Evolutionary conservation across 345 rosid species (phyloP), one percentile per base, ranked within the genome.

Genomic region (Citrus inodora): DNA sequence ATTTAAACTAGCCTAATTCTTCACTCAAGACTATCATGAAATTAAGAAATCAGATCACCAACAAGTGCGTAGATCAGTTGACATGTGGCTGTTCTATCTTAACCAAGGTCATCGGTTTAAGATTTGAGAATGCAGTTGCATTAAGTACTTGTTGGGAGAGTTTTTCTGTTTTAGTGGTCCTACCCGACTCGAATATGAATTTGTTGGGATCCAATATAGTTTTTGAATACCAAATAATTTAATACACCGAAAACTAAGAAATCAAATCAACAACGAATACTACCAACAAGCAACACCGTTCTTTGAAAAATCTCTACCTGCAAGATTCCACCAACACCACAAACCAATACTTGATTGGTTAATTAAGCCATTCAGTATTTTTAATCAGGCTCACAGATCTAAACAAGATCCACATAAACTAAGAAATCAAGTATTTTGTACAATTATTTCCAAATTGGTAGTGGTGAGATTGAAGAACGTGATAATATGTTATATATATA

Each of bases 121-220:
- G 7, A 5, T 5, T 35, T 35, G 1, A 35, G 37, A 35, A 35
- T 35, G 37, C 37, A 6, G 7, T 1, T 35, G 37, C 7, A 1
- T 35, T 35, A 35, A 35, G 6, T 35, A 5, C 37, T 6, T 35
- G 1, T 35, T 5, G 7, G 7, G 7, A 35, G 7, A 35, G 7
- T 5, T 35, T 35, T 6, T 5, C 7, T 35, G 0, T 7, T 5
- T 7, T 35, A 35, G 1, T 35, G 37, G 37, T 35, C 7, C 1
- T 35, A 35, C 1, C 1, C 37, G 1, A 35, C 7, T 35, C 0
- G 1, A 35, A 6, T 35, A 5, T 35, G 0, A 5, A 35, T 35
- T 35, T 5, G 0, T 35, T 5, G 0, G 0, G 7, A 35, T 1
- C 37, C 5, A 35, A 35, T 35, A 0, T 35, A 35, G 0, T 35